phyloP scores from a whole-genome alignment of 2,329 filamentous ascomycete species.

The Raffaelea ambrosiae region DNA sequence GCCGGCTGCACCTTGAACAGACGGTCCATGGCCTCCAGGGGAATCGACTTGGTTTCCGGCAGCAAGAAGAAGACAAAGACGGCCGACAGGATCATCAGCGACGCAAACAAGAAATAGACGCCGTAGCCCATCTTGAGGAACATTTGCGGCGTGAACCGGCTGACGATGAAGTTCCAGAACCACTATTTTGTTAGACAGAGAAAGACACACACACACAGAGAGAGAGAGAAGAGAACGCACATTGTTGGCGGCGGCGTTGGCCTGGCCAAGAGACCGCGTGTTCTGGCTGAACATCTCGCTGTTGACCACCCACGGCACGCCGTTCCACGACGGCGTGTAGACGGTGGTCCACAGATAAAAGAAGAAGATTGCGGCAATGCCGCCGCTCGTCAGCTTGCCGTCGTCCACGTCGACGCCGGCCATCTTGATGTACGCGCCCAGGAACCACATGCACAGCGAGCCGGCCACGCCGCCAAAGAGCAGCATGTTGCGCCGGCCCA shows the following conservation, averaged over 20 bases:
- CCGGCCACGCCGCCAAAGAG: slow-evolving; percentile 47
- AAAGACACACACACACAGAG: not conserved
- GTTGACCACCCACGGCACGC: slow-evolving; percentile 69
- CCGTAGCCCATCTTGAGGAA: slow-evolving; percentile 50
- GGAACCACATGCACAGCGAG: slow-evolving; percentile 57
- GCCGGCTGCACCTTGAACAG: slow-evolving; percentile 45
- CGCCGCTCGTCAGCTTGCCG: slow-evolving; percentile 23
- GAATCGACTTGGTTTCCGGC: slow-evolving; percentile 58
- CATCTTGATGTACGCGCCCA: slow-evolving; percentile 51
- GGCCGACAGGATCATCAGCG: slow-evolving; percentile 48
- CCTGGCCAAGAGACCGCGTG: slow-evolving; percentile 61
- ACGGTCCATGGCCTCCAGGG: slow-evolving; percentile 56
- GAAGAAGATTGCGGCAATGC: slow-evolving; percentile 58
- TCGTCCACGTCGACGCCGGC: slow-evolving; percentile 25
- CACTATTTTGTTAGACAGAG: slow-evolving; percentile 27
- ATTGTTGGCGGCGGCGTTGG: slow-evolving; percentile 61
- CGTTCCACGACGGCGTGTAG: slow-evolving; percentile 67
- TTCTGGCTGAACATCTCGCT: slow-evolving; percentile 68
- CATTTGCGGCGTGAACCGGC: slow-evolving; percentile 60
- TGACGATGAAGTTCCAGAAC: slow-evolving; percentile 64
- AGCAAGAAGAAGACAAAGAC: slow-evolving; percentile 54
- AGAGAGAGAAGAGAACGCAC: not conserved
- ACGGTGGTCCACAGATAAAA: slow-evolving; percentile 68
- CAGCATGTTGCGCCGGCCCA: slow-evolving; percentile 48
- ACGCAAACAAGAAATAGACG: slow-evolving; percentile 62